Evolutionary conservation across 768 basidiomycete species (phyloP).

Genomic region (Galerina sulciceps): DNA sequence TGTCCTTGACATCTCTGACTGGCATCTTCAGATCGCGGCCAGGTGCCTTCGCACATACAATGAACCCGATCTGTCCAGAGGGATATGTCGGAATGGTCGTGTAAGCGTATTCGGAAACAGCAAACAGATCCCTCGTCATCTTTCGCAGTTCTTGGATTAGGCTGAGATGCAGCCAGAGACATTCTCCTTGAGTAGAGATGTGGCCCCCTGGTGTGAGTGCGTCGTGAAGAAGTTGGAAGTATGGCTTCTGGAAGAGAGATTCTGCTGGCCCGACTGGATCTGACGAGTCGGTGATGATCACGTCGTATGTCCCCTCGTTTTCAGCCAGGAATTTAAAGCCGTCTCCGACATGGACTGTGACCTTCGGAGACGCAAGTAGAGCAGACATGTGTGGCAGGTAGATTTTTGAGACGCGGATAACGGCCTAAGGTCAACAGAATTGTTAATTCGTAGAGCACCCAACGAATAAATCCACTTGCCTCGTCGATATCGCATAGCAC

Average conservation of each 20-base stretch:
- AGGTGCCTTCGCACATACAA: constrained; percentile 82
- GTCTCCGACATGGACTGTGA: constrained; percentile 87
- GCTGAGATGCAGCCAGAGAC: constrained; percentile 90
- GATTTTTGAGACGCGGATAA: constrained; percentile 90
- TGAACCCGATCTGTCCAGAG: constrained; percentile 96
- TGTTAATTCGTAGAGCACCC: too few relatives aligned
- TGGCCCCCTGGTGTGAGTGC: constrained; percentile 88
- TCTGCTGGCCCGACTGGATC: constrained; percentile 97
- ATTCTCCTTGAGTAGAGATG: constrained; percentile 96
- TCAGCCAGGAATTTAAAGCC: constrained; percentile 96
- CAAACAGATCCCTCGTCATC: constrained; percentile 77
- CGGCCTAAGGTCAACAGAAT: constrained; percentile 57
- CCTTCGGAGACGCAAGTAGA: constrained; percentile 78
- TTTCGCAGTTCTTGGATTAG: constrained; percentile 79
- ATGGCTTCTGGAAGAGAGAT: constrained; percentile 94
- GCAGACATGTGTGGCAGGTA: constrained; percentile 94
- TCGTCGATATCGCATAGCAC: constrained; percentile 98
- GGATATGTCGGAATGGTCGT: constrained; percentile 99
- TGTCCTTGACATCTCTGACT: constrained; percentile 68
- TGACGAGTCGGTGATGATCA: constrained; percentile 98
- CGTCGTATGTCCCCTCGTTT: constrained; percentile 88
- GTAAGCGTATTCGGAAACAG: constrained; percentile 86
- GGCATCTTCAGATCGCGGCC: constrained; percentile 74
- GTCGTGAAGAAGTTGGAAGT: constrained; percentile 93
- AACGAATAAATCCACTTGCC: constrained; percentile 39